Percentiles rank a stretch among this genome's conserved stretches.
phyloP scores from a whole-genome alignment of 1,284 basidiomycete genomes.

The Athelia psychrophila region DNA sequence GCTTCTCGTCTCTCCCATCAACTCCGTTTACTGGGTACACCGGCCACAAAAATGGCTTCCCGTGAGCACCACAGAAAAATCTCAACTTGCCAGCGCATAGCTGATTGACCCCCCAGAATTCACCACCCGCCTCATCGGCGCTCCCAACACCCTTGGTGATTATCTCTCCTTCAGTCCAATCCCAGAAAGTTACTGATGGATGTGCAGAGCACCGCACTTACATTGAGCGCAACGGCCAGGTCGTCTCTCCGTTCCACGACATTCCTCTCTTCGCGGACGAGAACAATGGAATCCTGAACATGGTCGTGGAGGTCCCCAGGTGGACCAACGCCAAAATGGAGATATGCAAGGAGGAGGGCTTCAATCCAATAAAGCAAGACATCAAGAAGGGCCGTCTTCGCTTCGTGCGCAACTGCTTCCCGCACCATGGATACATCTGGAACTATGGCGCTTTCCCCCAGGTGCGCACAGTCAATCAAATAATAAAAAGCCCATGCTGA shows the following conservation, averaged over 20 bases:
- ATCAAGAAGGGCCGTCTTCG: conserved; percentile 95
- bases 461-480: conserved; percentile 37
- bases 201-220: conserved; percentile 89
- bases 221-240: conserved; percentile 85
- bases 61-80: background rate
- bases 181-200: conserved; percentile 11
- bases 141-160: conserved; percentile 89
- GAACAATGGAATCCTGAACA: conserved; percentile 93
- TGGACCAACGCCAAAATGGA: conserved; percentile 99
- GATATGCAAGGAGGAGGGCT: conserved; percentile 94
- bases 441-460: conserved; percentile 98
- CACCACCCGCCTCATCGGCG: conserved; percentile 77
- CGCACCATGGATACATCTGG: conserved; percentile 99
- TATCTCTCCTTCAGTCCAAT: conserved; percentile 14
- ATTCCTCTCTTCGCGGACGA: conserved; percentile 95
- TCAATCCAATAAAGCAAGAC: conserved; percentile 99
- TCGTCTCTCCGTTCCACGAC: conserved; percentile 93
- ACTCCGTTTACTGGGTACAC: background rate
- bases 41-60: conserved; percentile 3
- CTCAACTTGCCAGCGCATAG: background rate
- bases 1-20: background rate
- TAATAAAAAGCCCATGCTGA: background rate
- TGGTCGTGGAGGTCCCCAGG: conserved; percentile 98
- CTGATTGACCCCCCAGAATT: conserved; percentile 45
- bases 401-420: conserved; percentile 99